A percentile compares a stretch with the other conserved stretches of the same genome.
Conservation (phyloP, 1,284 basidiomycete species). For the Ustilago esculenta region DNA sequence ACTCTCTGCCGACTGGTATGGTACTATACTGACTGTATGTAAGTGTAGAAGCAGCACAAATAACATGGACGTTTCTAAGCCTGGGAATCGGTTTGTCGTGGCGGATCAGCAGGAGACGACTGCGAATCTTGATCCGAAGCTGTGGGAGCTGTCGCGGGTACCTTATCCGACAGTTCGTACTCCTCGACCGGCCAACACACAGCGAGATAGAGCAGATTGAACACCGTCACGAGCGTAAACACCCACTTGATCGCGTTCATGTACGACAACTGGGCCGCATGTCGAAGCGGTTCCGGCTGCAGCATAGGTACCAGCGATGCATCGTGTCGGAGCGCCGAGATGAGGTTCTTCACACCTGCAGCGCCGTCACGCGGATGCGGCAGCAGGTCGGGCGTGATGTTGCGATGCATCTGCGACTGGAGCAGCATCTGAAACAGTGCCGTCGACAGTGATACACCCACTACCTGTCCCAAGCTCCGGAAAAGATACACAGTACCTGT, state of each 20-base stretch:
- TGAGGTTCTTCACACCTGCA: slow-evolving; percentile 70
- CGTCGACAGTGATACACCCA: slow-evolving; percentile 80
- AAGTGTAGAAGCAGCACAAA: not conserved
- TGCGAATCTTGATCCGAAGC: no score
- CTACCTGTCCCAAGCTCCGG: slow-evolving; percentile 78
- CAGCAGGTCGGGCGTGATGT: slow-evolving; percentile 73
- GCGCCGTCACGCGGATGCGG: slow-evolving; percentile 63
- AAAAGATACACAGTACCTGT: slow-evolving; percentile 84
- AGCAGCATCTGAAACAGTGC: slow-evolving; percentile 80
- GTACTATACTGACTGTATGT: no score
- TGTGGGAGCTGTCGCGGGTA: slow-evolving; percentile 10
- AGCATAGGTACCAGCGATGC: slow-evolving; percentile 80
- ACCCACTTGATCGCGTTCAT: slow-evolving; percentile 82
- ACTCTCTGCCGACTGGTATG: no score
- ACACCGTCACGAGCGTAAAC: slow-evolving; percentile 80
- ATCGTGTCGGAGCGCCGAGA: slow-evolving; percentile 78
- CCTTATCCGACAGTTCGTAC: slow-evolving; percentile 31
- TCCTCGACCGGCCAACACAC: slow-evolving; percentile 38
- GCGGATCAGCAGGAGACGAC: not conserved
- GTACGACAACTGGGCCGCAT: slow-evolving; percentile 83
- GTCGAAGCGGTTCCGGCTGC: slow-evolving; percentile 71
- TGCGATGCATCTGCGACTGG: slow-evolving; percentile 73
- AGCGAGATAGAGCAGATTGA: slow-evolving; percentile 70
- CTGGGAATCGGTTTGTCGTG: not conserved
- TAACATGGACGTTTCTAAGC: not conserved